Conservation (phyloP, 192 early-diverging fungal species). For the Coemansia sp. region DNA sequence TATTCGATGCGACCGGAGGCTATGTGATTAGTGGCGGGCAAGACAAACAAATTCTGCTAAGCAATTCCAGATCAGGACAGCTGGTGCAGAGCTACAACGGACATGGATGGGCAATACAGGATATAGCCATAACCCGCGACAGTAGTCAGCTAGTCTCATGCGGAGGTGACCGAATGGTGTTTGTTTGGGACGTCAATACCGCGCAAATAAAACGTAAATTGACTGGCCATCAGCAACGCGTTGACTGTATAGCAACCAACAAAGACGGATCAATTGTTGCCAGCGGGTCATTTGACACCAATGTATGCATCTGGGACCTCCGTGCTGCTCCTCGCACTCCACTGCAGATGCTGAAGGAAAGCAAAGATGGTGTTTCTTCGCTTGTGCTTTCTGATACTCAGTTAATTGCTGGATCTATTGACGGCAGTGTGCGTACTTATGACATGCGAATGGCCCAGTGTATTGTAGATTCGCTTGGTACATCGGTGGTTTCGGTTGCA, state of each 20-base stretch:
- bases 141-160: conserved; percentile 73
- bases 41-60: conserved; percentile 69
- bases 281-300: conserved; percentile 71
- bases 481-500: conserved; percentile 72
- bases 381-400: conserved; percentile 68
- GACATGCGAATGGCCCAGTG: conserved; percentile 80
- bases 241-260: conserved; percentile 85
- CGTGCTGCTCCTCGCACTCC: conserved; percentile 53
- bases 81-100: conserved; percentile 76
- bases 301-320: conserved; percentile 53
- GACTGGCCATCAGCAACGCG: conserved; percentile 75
- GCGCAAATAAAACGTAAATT: conserved; percentile 72
- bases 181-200: conserved; percentile 83
- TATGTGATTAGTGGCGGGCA: conserved; percentile 80
- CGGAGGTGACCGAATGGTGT: conserved; percentile 76
- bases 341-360: conserved; percentile 79
- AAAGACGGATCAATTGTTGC: conserved; percentile 70
- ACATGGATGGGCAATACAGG: conserved; percentile 82
- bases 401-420: conserved; percentile 79
- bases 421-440: conserved; percentile 78
- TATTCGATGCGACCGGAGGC: conserved; percentile 70
- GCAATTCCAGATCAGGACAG: conserved; percentile 66
- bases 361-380: conserved; percentile 83
- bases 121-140: conserved; percentile 44
- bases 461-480: conserved; percentile 70